Evolutionary conservation across 768 basidiomycete species (phyloP).

Genomic region (Guyanaporus albipodus): DNA sequence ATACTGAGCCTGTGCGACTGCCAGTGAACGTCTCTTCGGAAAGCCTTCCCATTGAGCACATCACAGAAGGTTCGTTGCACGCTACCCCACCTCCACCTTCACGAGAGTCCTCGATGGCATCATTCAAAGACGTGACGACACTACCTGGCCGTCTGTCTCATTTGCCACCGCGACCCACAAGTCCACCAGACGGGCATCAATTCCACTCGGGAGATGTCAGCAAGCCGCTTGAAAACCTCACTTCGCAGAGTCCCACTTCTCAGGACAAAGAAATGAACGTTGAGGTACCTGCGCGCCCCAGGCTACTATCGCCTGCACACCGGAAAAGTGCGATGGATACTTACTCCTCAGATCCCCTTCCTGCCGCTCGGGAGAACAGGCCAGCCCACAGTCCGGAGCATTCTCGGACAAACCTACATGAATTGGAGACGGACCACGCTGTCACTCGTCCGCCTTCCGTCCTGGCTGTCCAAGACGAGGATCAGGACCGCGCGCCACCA

Average conservation of each 20-base stretch:
- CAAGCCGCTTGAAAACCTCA: slow-evolving; percentile 1
- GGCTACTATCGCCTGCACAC: slow-evolving; percentile 1
- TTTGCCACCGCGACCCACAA: slow-evolving; percentile 23
- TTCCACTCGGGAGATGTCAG: slow-evolving; percentile 7
- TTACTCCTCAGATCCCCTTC: slow-evolving; percentile 5
- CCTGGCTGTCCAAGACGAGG: slow-evolving; percentile 1
- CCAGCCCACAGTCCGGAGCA: slow-evolving; percentile 5
- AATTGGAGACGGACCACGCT: slow-evolving; percentile 3
- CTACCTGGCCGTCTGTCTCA: slow-evolving; percentile 11
- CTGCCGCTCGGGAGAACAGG: slow-evolving; percentile 9
- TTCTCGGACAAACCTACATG: slow-evolving; percentile 9
- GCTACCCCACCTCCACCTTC: slow-evolving; percentile 29
- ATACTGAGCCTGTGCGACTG: slow-evolving; percentile 2
- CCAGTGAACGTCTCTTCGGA: slow-evolving; percentile 16
- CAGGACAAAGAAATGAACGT: slow-evolving; percentile 1
- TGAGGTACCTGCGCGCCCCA: slow-evolving; percentile 7
- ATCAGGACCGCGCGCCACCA: slow-evolving; percentile 9
- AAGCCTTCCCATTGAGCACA: slow-evolving; percentile 9
- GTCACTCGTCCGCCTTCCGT: slow-evolving; percentile 1
- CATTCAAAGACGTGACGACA: slow-evolving; percentile 9
- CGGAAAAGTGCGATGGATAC: slow-evolving; percentile 9
- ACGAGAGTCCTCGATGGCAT: slow-evolving; percentile 27
- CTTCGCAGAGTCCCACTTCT: neutral
- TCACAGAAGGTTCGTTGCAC: slow-evolving; percentile 15
- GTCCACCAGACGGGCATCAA: slow-evolving; percentile 14